Evolutionary conservation across 345 rosid species (phyloP).

Genomic region (Brassica cretica): DNA sequence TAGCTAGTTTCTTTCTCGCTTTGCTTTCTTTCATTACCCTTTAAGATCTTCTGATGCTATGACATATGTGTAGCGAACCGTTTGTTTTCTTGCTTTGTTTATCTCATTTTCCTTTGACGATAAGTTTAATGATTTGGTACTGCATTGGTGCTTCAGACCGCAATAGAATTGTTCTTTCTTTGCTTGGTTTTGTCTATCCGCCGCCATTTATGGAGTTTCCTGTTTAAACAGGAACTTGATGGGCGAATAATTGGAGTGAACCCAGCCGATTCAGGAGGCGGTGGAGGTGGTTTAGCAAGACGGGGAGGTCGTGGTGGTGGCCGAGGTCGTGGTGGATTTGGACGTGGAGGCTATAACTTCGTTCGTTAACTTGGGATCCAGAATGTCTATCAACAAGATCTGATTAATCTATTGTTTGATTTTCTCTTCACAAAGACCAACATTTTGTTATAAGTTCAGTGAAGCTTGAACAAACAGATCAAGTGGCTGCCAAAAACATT

Average conservation of each 20-base stretch:
- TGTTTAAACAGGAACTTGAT: constrained; percentile 30
- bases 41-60: neutral
- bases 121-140: neutral
- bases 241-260: constrained; percentile 29
- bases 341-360: constrained; percentile 26
- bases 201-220: constrained; percentile 3
- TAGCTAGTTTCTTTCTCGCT: neutral
- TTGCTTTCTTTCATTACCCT: constrained; percentile 11
- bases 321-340: constrained; percentile 5
- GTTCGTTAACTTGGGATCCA: constrained; percentile 21
- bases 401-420: constrained; percentile 11
- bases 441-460: constrained; percentile 11
- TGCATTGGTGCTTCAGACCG: constrained; percentile 15
- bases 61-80: neutral
- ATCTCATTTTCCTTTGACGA: neutral
- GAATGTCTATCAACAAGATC: neutral
- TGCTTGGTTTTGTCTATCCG: constrained; percentile 17
- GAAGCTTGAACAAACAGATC: constrained; percentile 23
- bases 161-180: neutral
- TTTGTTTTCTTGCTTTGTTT: neutral
- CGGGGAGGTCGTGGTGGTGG: constrained; percentile 30
- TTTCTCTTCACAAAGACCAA: constrained; percentile 15
- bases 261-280: constrained; percentile 30
- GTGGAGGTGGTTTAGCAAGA: constrained; percentile 33
- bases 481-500: constrained; percentile 18